Evolutionary conservation across 1,139 yeast genomes (phyloP).

Genomic region (Pichia sp.): DNA sequence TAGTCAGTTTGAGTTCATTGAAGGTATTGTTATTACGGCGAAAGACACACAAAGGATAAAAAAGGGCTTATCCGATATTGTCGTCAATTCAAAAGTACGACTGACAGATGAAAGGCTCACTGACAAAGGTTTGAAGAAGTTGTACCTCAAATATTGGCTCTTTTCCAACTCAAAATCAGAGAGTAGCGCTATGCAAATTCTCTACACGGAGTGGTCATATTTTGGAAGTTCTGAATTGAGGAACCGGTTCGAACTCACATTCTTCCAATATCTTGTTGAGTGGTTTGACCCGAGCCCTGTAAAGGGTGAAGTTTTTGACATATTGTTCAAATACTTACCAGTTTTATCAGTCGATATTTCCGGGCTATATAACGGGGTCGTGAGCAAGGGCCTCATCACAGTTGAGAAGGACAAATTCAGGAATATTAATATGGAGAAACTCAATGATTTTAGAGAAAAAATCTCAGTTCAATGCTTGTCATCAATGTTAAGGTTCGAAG

Average conservation of each 20-base stretch:
- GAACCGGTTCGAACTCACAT: constrained; percentile 16
- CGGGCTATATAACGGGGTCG: constrained; percentile 2
- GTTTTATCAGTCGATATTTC: constrained; percentile 4
- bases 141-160: constrained; percentile 10
- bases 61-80: constrained; percentile 6
- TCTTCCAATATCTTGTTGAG: constrained; percentile 14
- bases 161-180: constrained; percentile 5
- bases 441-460: constrained; percentile 1
- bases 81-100: constrained; percentile 2
- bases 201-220: constrained; percentile 25
- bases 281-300: constrained; percentile 3
- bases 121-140: not conserved
- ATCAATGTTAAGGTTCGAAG: not conserved
- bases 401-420: not conserved
- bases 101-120: constrained; percentile 1
- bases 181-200: constrained; percentile 14
- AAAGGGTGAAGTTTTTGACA: constrained; percentile 3
- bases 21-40: constrained; percentile 2
- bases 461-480: constrained; percentile 9
- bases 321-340: constrained; percentile 10
- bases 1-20: constrained; percentile 10
- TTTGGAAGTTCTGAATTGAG: constrained; percentile 17
- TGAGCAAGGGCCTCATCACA: not conserved
- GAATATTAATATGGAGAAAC: constrained; percentile 1
- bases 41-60: constrained; percentile 8